Percentiles rank a stretch among this genome's conserved stretches.
Evolutionary conservation across 805 yeast genomes (phyloP).

Genomic region (Blastobotrys peoriensis): DNA sequence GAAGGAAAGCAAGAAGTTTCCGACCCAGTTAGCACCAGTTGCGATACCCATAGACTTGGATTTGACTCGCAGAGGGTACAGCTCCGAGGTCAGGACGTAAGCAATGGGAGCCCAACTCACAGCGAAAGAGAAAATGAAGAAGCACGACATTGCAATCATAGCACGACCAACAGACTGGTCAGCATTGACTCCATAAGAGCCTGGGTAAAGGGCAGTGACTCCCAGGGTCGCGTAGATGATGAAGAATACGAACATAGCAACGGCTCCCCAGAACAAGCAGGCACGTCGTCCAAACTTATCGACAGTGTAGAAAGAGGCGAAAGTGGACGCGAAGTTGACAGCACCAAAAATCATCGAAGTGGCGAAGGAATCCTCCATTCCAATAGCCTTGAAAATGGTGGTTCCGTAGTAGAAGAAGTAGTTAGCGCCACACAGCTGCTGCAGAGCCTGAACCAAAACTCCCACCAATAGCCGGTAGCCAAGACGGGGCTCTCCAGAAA

Average conservation of each 20-base stretch:
- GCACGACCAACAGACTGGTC: constrained; percentile 1
- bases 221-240: constrained; percentile 46
- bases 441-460: constrained; percentile 44
- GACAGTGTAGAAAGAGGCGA: constrained; percentile 42
- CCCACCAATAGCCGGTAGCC: constrained; percentile 35
- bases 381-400: constrained; percentile 41
- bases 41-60: constrained; percentile 59
- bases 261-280: constrained; percentile 42
- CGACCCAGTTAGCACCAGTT: constrained; percentile 38
- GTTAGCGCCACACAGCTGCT: constrained; percentile 61
- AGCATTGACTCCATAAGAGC: constrained; percentile 24
- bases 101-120: constrained; percentile 59
- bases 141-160: constrained; percentile 32
- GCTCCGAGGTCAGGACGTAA: constrained; percentile 65
- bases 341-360: constrained; percentile 51
- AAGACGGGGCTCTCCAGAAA: constrained; percentile 47
- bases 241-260: constrained; percentile 46
- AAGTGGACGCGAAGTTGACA: constrained; percentile 47
- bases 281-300: constrained; percentile 48
- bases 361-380: constrained; percentile 46
- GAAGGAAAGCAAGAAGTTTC: constrained; percentile 55
- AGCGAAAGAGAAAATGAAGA: constrained; percentile 47
- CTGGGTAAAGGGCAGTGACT: constrained; percentile 35
- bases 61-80: constrained; percentile 53
- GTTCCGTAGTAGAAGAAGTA: constrained; percentile 64